These are phyloP conservation scores for Solanum neorickii DNA, from an alignment of 257 asterid genomes.

Conservation along the genomic window DNA sequence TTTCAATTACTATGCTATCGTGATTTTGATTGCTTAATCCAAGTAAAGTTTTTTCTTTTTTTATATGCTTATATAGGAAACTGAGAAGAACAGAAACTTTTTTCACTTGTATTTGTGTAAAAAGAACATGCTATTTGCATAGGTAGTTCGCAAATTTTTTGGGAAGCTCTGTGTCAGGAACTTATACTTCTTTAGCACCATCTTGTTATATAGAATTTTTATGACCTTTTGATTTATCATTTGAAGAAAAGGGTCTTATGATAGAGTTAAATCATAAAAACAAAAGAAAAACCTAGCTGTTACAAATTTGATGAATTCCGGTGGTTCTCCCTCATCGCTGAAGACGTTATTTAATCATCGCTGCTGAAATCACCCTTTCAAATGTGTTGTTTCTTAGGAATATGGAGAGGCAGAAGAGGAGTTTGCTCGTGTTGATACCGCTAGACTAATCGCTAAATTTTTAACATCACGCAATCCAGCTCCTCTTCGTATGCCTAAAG, in stretches of 20 bases:
- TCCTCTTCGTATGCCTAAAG: slow-evolving; percentile 48
- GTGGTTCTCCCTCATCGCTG: not conserved
- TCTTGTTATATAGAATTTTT: not conserved
- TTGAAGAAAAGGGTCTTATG: not conserved
- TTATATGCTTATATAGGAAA: not conserved
- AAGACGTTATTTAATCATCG: not conserved
- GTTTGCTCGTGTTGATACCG: slow-evolving; percentile 45
- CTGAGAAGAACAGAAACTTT: not conserved
- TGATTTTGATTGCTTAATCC: not conserved
- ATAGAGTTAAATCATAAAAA: not conserved
- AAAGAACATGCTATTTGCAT: not conserved
- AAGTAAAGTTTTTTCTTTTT: not conserved
- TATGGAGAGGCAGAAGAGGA: slow-evolving; percentile 70
- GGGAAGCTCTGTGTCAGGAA: not conserved
- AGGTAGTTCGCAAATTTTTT: not conserved
- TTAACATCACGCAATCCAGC: slow-evolving; percentile 36
- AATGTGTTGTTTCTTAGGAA: slow-evolving; percentile 22
- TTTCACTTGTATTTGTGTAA: not conserved
- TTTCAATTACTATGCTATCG: not conserved
- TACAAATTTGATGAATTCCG: not conserved
- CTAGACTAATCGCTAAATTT: slow-evolving; percentile 38
- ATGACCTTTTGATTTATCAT: not conserved
- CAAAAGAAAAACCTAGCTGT: not conserved
- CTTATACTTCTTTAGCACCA: not conserved
- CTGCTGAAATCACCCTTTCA: not conserved